phyloP scores from a whole-genome alignment of 2,329 filamentous ascomycete genomes.

The Orbilia ellipsospora region DNA sequence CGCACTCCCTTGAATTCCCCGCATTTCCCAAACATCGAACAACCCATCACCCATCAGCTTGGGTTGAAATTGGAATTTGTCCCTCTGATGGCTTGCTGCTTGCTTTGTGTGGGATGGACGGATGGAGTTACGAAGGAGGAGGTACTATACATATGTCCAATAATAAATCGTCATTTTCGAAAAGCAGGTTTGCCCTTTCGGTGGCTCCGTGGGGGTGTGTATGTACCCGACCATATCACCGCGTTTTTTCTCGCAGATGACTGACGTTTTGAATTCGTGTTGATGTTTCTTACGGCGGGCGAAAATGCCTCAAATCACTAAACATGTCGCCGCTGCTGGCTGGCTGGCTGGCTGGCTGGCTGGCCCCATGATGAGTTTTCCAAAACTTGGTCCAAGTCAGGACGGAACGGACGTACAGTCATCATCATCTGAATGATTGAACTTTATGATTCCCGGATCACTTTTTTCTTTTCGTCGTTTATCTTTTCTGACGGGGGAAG shows the following conservation, averaged over 20 bases:
- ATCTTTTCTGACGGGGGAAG: conserved; percentile 3
- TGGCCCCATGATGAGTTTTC: conserved; percentile 47
- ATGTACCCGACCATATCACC: conserved; percentile 1
- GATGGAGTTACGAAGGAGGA: background rate
- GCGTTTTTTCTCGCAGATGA: conserved; percentile 29
- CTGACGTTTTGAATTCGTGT: conserved; percentile 16
- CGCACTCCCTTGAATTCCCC: conserved; percentile 47
- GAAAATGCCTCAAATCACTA: conserved; percentile 47
- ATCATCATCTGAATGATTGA: conserved; percentile 13
- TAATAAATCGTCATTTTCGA: conserved; percentile 31
- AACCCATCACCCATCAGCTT: conserved; percentile 50
- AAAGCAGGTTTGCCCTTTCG: conserved; percentile 45
- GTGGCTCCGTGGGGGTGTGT: conserved; percentile 31
- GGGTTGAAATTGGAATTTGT: background rate
- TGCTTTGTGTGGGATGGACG: no score
- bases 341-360: background rate
- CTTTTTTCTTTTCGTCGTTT: conserved; percentile 14
- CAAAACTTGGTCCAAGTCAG: conserved; percentile 46
- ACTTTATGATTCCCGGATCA: conserved; percentile 24
- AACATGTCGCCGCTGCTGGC: conserved; percentile 27
- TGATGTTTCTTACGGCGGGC: conserved; percentile 32
- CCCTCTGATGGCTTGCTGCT: background rate
- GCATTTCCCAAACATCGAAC: conserved; percentile 55
- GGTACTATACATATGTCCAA: conserved; percentile 21
- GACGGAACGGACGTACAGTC: conserved; percentile 1